Evolutionary conservation across 169 alveolate species (phyloP).

Genomic region (Babesia sp.): DNA sequence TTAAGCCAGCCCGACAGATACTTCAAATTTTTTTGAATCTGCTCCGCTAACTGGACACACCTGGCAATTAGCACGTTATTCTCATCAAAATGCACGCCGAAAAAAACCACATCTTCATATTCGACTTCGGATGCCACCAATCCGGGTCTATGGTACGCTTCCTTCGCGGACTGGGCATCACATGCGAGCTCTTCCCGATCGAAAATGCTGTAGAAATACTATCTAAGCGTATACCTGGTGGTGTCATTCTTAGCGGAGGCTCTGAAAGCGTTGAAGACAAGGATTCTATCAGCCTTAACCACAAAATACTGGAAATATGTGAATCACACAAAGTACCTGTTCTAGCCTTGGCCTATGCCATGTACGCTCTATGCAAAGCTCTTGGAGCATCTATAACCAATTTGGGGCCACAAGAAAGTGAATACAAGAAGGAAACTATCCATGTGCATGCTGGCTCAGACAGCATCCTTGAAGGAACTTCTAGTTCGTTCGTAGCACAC

Average conservation of each 20-base stretch:
- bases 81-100: slow-evolving; percentile 2
- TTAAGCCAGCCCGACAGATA: background rate
- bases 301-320: slow-evolving; percentile 56
- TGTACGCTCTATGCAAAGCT: slow-evolving; percentile 67
- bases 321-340: slow-evolving; percentile 67
- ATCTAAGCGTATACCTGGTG: slow-evolving; percentile 56
- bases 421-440: slow-evolving; percentile 47
- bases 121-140: slow-evolving; percentile 75
- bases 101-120: slow-evolving; percentile 54
- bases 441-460: slow-evolving; percentile 19
- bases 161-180: slow-evolving; percentile 64
- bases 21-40: too few relatives aligned
- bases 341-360: slow-evolving; percentile 72
- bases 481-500: slow-evolving; percentile 47
- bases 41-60: too few relatives aligned
- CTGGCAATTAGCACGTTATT: too few relatives aligned
- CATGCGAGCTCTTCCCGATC: slow-evolving; percentile 69
- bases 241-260: slow-evolving; percentile 76
- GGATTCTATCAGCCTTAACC: slow-evolving; percentile 60
- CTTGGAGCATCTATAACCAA: slow-evolving; percentile 64
- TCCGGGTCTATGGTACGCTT: slow-evolving; percentile 70
- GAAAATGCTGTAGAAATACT: slow-evolving; percentile 62
- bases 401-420: slow-evolving; percentile 63
- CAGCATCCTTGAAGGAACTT: slow-evolving; percentile 56
- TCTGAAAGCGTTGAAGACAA: slow-evolving; percentile 66